phyloP scores from a whole-genome alignment of 2,329 filamentous ascomycete genomes.

The Phyllosticta paracitricarpa region DNA sequence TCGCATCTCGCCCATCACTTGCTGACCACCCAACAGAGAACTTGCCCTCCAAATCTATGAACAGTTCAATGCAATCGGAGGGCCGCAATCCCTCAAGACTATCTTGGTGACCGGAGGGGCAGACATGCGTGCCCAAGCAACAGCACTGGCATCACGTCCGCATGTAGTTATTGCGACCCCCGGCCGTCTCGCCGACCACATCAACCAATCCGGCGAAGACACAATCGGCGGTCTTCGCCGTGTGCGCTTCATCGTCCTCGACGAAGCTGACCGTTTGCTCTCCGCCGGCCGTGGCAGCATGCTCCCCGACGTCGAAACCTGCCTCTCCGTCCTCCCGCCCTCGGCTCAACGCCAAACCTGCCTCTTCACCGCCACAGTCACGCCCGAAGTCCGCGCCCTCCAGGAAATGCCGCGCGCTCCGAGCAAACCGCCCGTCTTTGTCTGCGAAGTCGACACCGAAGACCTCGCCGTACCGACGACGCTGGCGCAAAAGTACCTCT shows the following conservation, averaged over 20 bases:
- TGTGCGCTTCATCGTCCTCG: slow-evolving; percentile 78
- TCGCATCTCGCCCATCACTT: neutral
- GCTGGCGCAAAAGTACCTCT: slow-evolving; percentile 73
- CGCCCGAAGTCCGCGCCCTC: slow-evolving; percentile 77
- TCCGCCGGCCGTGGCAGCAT: slow-evolving; percentile 69
- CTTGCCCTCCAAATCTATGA: slow-evolving; percentile 93
- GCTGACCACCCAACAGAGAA: slow-evolving; percentile 46
- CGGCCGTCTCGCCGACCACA: slow-evolving; percentile 85
- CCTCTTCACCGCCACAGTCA: slow-evolving; percentile 92
- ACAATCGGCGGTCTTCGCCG: slow-evolving; percentile 73
- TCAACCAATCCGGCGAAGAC: slow-evolving; percentile 81
- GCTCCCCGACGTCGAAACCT: slow-evolving; percentile 89
- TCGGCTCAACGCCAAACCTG: slow-evolving; percentile 77
- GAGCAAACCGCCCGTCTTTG: slow-evolving; percentile 67
- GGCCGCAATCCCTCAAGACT: slow-evolving; percentile 77
- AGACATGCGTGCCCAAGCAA: slow-evolving; percentile 86
- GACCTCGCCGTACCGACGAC: slow-evolving; percentile 68
- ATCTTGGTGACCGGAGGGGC: slow-evolving; percentile 84
- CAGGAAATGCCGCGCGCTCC: slow-evolving; percentile 64
- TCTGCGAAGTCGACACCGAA: slow-evolving; percentile 75
- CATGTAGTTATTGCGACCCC: slow-evolving; percentile 94
- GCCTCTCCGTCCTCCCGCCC: slow-evolving; percentile 70
- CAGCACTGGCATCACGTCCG: slow-evolving; percentile 69
- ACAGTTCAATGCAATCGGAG: slow-evolving; percentile 87
- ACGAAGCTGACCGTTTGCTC: slow-evolving; percentile 88